Base-by-base conservation (phyloP, 2,329 filamentous ascomycete species). In the Penicillium capsulatum region DNA sequence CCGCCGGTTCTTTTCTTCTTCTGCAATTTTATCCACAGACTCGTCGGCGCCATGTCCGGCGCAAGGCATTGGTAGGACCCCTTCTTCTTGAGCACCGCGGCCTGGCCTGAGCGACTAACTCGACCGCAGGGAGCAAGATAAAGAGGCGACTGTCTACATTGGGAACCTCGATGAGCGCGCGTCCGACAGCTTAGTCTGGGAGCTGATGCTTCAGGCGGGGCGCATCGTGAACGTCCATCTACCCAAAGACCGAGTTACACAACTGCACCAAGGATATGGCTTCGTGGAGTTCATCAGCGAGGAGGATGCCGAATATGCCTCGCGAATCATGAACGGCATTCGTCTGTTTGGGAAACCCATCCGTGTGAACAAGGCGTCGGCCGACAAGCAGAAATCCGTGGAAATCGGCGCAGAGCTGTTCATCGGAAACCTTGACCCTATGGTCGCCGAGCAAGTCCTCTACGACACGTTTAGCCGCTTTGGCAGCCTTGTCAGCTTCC, bases 231-330 rank as follows among this genome's bases (percentile, higher is more conserved):
- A 97, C 69, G 91, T 98, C 49, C 92, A 98, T 70, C 82, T 98
- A 62, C 92, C 92, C 40, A 95, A 96, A 74, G 92, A 98, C 68
- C 87, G 92, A 65, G 92, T 98, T 55, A 96, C 92, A 32, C 89
- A 96, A 62, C 84, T 83, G 41, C 92, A 98, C 67, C 92, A 97
- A 69, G 92, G 92, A 55, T 98, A 96, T 74, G 92, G 92, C 57
- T 98, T 98, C 69, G 92, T 98, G 67, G 92, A 98, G 69, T 98
- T 96, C 67, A 91, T 89, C 61, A 90, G 85, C 53, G 89, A 95
- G 63, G 83, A 89, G 59, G 92, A 96, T 66, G 92, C 92, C 57
- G 92, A 97, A 64, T 98, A 98, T 71, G 91, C 92, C 15, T 86
- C 89, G 55, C 84, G 91, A 61, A 87, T 96, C 54, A 94, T 97